These are phyloP conservation scores for Smittium culicis DNA, from an alignment of 371 early-diverging fungal species.

Conservation along the genomic window DNA sequence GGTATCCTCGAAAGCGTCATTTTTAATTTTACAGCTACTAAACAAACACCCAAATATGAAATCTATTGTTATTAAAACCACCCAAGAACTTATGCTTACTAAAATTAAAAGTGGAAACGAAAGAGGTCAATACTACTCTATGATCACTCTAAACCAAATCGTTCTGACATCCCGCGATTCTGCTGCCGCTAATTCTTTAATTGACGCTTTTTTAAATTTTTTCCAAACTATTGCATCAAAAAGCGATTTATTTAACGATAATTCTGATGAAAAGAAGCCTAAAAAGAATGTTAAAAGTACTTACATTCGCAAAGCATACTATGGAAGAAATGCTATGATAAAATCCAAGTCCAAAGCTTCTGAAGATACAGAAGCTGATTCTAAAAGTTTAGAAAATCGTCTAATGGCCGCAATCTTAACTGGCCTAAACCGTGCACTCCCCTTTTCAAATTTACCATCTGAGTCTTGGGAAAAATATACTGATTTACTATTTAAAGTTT, in stretches of 20 bases:
- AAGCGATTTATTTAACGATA: slow-evolving; percentile 19
- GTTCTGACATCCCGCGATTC: slow-evolving; percentile 55
- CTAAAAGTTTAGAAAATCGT: slow-evolving; percentile 50
- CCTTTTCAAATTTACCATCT: slow-evolving; percentile 68
- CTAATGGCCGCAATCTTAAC: slow-evolving; percentile 86
- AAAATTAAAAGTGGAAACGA: slow-evolving; percentile 43
- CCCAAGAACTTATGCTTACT: slow-evolving; percentile 70
- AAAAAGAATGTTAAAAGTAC: slow-evolving; percentile 33
- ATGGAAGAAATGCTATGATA: slow-evolving; percentile 33
- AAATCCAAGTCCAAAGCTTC: slow-evolving; percentile 34
- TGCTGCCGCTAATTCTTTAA: slow-evolving; percentile 63
- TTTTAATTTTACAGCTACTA: slow-evolving; percentile 56
- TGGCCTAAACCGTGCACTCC: slow-evolving; percentile 91
- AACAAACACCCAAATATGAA: slow-evolving; percentile 77
- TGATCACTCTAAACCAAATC: slow-evolving; percentile 82
- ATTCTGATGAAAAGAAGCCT: slow-evolving; percentile 34
- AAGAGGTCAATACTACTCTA: slow-evolving; percentile 72
- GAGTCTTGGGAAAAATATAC: slow-evolving; percentile 65
- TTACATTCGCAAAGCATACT: slow-evolving; percentile 24
- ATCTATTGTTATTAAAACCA: slow-evolving; percentile 63
- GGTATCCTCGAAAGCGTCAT: slow-evolving; percentile 69
- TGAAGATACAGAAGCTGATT: slow-evolving; percentile 40
- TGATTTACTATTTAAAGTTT: slow-evolving; percentile 70
- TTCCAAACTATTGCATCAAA: slow-evolving; percentile 61
- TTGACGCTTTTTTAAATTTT: slow-evolving; percentile 78